phyloP scores from a whole-genome alignment of 148 eudicot species.

The Fallopia convolvulus region DNA sequence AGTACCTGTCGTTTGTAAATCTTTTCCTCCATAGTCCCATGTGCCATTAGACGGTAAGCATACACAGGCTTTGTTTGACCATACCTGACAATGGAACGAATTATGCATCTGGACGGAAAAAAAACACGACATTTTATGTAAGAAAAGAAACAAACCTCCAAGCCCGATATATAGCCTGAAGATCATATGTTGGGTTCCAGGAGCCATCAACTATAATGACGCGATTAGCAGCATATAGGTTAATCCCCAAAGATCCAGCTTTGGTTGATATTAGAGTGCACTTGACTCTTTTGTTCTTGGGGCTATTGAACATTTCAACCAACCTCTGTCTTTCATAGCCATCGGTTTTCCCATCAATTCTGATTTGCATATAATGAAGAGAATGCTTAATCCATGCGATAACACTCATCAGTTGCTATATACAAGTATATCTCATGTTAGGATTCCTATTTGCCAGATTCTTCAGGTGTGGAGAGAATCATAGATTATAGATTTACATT shows the following conservation, averaged over 20 bases:
- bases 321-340: conserved; percentile 81
- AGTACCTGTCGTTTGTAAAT: conserved; percentile 98
- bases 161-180: conserved; percentile 93
- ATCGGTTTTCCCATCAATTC: conserved; percentile 88
- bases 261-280: conserved; percentile 87
- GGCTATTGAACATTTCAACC: conserved; percentile 81
- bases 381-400: background rate
- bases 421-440: background rate
- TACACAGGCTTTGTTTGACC: conserved; percentile 96
- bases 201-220: conserved; percentile 94
- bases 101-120: background rate
- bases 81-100: conserved; percentile 39
- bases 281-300: conserved; percentile 72
- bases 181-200: conserved; percentile 98
- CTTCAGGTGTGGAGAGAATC: background rate
- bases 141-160: conserved; percentile 59
- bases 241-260: conserved; percentile 95
- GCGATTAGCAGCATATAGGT: conserved; percentile 95
- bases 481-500: background rate
- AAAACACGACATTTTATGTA: background rate
- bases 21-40: conserved; percentile 93
- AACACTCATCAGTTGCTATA: background rate
- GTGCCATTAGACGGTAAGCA: conserved; percentile 92
- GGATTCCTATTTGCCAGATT: background rate
- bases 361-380: conserved; percentile 25